Conservation (phyloP, 371 early-diverging fungal species). For the Rhizomucor miehei region DNA sequence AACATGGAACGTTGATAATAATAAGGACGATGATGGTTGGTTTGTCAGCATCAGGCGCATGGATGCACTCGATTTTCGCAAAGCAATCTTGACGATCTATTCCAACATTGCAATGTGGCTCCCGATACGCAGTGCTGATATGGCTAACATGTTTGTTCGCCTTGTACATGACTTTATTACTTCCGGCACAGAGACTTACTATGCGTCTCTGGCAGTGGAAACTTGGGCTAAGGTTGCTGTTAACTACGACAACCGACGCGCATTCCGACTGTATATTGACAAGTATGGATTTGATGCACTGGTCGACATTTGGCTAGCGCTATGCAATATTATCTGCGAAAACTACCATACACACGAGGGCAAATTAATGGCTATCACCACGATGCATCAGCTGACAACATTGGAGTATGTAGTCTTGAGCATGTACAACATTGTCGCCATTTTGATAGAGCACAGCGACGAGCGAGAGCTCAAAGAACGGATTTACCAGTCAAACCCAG, state of each 20-base stretch:
- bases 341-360: slow-evolving; percentile 43
- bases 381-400: slow-evolving; percentile 50
- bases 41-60: slow-evolving; percentile 45
- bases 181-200: slow-evolving; percentile 57
- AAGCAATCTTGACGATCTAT: slow-evolving; percentile 51
- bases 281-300: slow-evolving; percentile 8
- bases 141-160: slow-evolving; percentile 39
- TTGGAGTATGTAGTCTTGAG: slow-evolving; percentile 56
- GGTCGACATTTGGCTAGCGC: slow-evolving; percentile 38
- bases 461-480: slow-evolving; percentile 30
- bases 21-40: slow-evolving; percentile 23
- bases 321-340: slow-evolving; percentile 32
- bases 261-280: slow-evolving; percentile 37
- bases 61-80: slow-evolving; percentile 60
- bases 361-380: slow-evolving; percentile 44
- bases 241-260: slow-evolving; percentile 51
- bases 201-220: slow-evolving; percentile 54
- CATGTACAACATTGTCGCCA: slow-evolving; percentile 48
- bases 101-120: slow-evolving; percentile 50
- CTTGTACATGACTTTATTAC: slow-evolving; percentile 52
- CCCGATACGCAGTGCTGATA: slow-evolving; percentile 26
- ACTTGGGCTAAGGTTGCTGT: slow-evolving; percentile 57
- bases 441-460: slow-evolving; percentile 31
- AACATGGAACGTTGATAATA: slow-evolving; percentile 5
- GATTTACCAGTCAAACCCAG: slow-evolving; percentile 33